Evolutionary conservation across 345 rosid species (phyloP).

Genomic region (Leavenworthia alabamica): DNA sequence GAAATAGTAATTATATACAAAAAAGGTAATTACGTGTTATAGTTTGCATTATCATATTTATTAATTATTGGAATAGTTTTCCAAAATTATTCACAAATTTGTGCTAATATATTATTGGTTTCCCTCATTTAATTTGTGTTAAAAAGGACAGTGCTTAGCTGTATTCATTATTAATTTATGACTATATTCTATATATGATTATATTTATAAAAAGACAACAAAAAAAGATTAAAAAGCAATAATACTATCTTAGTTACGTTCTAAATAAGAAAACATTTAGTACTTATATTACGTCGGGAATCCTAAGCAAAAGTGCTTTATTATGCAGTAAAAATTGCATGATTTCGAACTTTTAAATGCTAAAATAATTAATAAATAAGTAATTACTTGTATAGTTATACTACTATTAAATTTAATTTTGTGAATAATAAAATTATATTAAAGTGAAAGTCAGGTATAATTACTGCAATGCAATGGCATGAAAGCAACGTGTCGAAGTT

Average conservation of each 20-base stretch:
- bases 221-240: too few relatives aligned
- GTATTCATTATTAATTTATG: not conserved
- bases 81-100: not conserved
- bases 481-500: slow-evolving; percentile 21
- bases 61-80: not conserved
- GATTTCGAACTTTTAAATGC: too few relatives aligned
- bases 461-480: slow-evolving; percentile 25
- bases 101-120: not conserved
- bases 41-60: not conserved
- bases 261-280: not conserved
- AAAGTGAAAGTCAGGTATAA: slow-evolving; percentile 6
- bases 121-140: not conserved
- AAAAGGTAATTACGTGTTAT: not conserved
- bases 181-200: not conserved
- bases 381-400: not conserved
- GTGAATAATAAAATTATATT: not conserved
- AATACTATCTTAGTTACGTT: not conserved
- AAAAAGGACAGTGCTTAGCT: not conserved
- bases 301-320: not conserved
- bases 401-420: not conserved
- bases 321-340: not conserved
- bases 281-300: not conserved
- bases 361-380: too few relatives aligned
- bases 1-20: slow-evolving; percentile 1
- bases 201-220: not conserved